Conservation (phyloP, 805 yeast genomes). For the Lipomyces yamanashiensis region DNA sequence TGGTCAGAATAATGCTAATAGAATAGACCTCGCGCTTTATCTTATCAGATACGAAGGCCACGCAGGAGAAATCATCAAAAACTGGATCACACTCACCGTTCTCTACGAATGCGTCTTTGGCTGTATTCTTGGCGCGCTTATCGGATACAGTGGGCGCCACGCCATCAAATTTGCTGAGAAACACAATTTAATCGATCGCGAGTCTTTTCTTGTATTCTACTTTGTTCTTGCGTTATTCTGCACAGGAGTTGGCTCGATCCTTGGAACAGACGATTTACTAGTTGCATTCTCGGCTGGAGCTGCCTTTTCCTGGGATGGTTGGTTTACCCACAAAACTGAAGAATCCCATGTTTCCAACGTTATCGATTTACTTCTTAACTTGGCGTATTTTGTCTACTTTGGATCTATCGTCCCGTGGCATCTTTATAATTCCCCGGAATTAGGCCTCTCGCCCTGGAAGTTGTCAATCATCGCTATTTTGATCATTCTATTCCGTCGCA, state of each 20-base stretch:
- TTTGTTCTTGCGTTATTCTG: slow-evolving; percentile 80
- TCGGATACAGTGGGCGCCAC: slow-evolving; percentile 74
- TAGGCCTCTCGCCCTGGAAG: slow-evolving; percentile 81
- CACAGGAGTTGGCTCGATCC: slow-evolving; percentile 85
- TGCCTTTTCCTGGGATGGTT: slow-evolving; percentile 92
- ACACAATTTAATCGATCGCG: slow-evolving; percentile 76
- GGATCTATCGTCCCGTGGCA: slow-evolving; percentile 93
- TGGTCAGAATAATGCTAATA: background rate
- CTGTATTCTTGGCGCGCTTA: slow-evolving; percentile 67
- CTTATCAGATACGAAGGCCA: slow-evolving; percentile 69
- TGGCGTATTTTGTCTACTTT: slow-evolving; percentile 85
- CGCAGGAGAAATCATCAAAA: slow-evolving; percentile 69
- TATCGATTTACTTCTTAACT: slow-evolving; percentile 80
- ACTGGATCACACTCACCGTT: slow-evolving; percentile 78
- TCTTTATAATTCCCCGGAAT: slow-evolving; percentile 61
- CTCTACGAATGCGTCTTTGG: slow-evolving; percentile 85
- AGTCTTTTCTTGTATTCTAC: slow-evolving; percentile 84
- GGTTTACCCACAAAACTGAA: slow-evolving; percentile 80
- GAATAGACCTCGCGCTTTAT: slow-evolving; percentile 59
- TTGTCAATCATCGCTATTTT: slow-evolving; percentile 74
- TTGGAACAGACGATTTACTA: slow-evolving; percentile 86
- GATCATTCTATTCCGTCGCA: slow-evolving; percentile 72
- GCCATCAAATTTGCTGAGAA: slow-evolving; percentile 75
- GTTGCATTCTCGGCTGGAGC: slow-evolving; percentile 93
- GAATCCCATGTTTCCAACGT: slow-evolving; percentile 87